Evolutionary conservation across 441 rosid species (phyloP).

Genomic region (Jatropha multifida): DNA sequence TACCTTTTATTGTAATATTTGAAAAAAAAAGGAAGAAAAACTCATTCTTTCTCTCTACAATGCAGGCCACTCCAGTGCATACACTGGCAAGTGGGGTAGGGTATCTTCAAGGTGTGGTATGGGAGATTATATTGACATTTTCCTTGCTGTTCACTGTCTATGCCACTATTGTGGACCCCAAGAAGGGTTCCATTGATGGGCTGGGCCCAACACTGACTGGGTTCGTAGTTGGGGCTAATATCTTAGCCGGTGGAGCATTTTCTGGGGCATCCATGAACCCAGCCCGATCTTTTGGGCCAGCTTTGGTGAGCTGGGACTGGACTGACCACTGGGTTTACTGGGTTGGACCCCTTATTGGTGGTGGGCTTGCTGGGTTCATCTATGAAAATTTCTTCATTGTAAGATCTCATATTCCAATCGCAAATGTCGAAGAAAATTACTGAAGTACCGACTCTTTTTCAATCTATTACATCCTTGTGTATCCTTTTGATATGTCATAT

Average conservation of each 20-base stretch:
- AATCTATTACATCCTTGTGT: background rate
- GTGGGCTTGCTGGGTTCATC: slow-evolving; percentile 73
- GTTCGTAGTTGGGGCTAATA: slow-evolving; percentile 78
- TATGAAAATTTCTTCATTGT: slow-evolving; percentile 68
- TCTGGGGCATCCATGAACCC: slow-evolving; percentile 96
- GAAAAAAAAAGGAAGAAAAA: no score
- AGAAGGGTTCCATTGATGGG: slow-evolving; percentile 69
- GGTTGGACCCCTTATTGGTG: slow-evolving; percentile 88
- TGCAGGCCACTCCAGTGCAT: slow-evolving; percentile 59
- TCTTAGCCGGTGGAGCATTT: slow-evolving; percentile 81
- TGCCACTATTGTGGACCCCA: slow-evolving; percentile 85
- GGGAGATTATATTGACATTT: slow-evolving; percentile 81
- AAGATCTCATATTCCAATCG: slow-evolving; percentile 43
- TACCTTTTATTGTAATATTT: no score
- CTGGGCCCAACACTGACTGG: slow-evolving; percentile 72
- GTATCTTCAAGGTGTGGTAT: slow-evolving; percentile 60
- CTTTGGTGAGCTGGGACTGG: slow-evolving; percentile 77
- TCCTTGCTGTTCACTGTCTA: slow-evolving; percentile 80
- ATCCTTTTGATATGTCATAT: background rate
- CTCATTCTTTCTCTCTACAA: no score
- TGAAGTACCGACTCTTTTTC: background rate
- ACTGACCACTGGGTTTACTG: slow-evolving; percentile 94
- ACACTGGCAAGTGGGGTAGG: slow-evolving; percentile 67
- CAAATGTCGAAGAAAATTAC: slow-evolving; percentile 32
- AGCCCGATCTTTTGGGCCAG: slow-evolving; percentile 85